phyloP scores from a whole-genome alignment of 1,284 basidiomycete species.

The Caloboletus inedulis region DNA sequence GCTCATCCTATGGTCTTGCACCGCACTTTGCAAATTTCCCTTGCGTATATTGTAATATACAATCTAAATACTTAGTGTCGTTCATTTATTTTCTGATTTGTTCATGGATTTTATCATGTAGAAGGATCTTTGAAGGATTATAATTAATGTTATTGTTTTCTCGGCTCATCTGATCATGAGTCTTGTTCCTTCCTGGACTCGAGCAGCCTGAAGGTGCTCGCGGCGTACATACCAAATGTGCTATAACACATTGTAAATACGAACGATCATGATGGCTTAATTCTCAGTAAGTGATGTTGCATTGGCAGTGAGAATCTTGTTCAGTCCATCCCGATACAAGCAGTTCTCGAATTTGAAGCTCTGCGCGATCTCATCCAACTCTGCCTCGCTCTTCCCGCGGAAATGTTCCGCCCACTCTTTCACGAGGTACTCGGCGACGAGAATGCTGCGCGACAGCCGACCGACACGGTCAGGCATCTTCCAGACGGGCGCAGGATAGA shows the following conservation, averaged over 20 bases:
- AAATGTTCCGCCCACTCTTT: slow-evolving; percentile 66
- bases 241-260: neutral
- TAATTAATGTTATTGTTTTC: neutral
- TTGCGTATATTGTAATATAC: neutral
- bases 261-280: neutral
- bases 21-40: neutral
- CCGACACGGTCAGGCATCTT: slow-evolving; percentile 42
- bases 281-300: slow-evolving; percentile 13
- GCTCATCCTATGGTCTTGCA: neutral
- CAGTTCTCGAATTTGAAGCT: slow-evolving; percentile 64
- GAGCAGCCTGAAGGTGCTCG: neutral
- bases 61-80: neutral
- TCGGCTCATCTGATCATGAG: neutral
- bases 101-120: neutral
- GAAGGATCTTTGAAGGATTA: neutral
- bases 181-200: neutral
- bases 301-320: slow-evolving; percentile 44
- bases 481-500: slow-evolving; percentile 56
- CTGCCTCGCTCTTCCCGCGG: slow-evolving; percentile 48
- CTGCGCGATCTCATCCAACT: slow-evolving; percentile 58
- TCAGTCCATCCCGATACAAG: slow-evolving; percentile 46
- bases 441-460: slow-evolving; percentile 53
- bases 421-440: slow-evolving; percentile 62
- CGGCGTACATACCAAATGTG: neutral
- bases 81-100: neutral